Evolutionary conservation across 352 stramenopile species (phyloP), one percentile per base, ranked within the genome.

Genomic region (Globisporangium cederbergense): DNA sequence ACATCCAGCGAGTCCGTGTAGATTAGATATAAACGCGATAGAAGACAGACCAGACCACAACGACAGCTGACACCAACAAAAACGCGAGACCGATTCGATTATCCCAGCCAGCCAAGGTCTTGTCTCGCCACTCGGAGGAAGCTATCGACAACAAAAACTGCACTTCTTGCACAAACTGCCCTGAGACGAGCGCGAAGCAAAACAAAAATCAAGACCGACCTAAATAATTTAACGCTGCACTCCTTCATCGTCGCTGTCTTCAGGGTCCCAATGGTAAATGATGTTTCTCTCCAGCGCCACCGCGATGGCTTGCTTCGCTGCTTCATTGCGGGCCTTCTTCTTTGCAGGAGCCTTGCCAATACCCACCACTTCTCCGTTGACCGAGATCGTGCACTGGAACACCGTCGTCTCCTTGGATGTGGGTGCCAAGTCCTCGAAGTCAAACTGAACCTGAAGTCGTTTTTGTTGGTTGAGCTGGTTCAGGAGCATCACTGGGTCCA

Each of bases 321-420:
- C 83, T 54, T 83, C 71, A 7, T 59, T 60, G 47, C 77, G 77
- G 16, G 91, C 84, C 65, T 97, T 98, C 72, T 95, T 92, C 66
- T 97, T 96, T 45, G 82, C 75, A 1, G 91, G 68, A 2, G 75
- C 84, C 6, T 64, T 74, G 0, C 70, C 70, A 14, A 65, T 58
- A 25, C 58, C 72, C 5, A 86, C 62, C 18, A 70, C 11, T 36
- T 83, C 64, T 14, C 71, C 77, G 11, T 89, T 89, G 42, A 93
- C 53, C 25, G 73, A 69, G 5, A 71, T 80, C 0, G 65, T 77
- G 64, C 77, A 91, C 53, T 79, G 67, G 52, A 91, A 93, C 36
- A 79, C 66, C 0, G 80, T 74, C 1, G 65, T 47, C 3, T 74
- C 66, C 18, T 72, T 73, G 14, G 77, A 47, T 7, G 25, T 10